Base-by-base conservation (phyloP, 2,329 filamentous ascomycete genomes). In the Dryadomyces quercus-mongolicae region DNA sequence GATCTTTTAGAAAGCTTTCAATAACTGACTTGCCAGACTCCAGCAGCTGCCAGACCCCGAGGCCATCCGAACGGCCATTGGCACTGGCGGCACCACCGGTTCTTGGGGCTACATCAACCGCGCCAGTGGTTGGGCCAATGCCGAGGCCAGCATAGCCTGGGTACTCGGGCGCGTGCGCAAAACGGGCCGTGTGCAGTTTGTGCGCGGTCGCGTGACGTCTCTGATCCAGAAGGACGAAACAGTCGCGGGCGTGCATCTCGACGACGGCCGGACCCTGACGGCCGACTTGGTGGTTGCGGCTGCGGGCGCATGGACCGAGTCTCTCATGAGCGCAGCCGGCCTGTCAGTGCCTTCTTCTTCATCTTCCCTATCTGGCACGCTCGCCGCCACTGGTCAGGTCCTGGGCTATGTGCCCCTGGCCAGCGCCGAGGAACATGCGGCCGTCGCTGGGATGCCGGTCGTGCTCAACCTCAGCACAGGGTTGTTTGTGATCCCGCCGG, bases 301-400 rank as follows among this genome's bases (percentile, higher is more conserved):
- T 0, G 83, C 90, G 0, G 92, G 92, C 16, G 90, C 92, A 5
- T 97, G 92, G 91, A 88, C 87, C 2, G 80, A 84, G 2, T 76
- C 79, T 1, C 40, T 59, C 8, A 31, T 60, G n/a, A 42, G 48
- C 12, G 51, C 38, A 12, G 13, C 16, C 12, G 8, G 20, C 16
- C 2, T 22, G 20, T 13, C 20, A 2, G 6, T 25, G 15, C 15
- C 42, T 5, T 46, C 16, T 22, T 36, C 45, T 4, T 9, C 20
- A 5, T 31, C 45, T 4, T 9, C 20, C 2, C 18, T n/a, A 75
- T 75, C 83, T 49, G 88, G 88, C 25, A 80, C 86, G 47, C 84
- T 83, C 43, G 79, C 85, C 59, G 86, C 91, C 2, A 95, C 89
- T 0, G 92, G 88, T 15, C 92, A 97, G 63, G 79, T 81, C 0